Conservation (phyloP, 2,329 filamentous ascomycete genomes). For the Colletotrichum sp. region DNA sequence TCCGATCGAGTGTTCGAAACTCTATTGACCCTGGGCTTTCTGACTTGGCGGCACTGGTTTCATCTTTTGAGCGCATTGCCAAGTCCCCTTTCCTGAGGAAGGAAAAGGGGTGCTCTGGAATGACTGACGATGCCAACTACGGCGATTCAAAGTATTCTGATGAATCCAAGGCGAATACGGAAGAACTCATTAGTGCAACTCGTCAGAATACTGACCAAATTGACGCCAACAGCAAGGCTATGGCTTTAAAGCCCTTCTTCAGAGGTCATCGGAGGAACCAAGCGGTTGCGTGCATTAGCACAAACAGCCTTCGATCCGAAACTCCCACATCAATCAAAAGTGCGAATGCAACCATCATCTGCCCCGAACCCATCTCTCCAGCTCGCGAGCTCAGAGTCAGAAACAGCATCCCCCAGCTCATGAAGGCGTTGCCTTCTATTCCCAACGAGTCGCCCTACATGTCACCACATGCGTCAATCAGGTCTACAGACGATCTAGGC, state of each 20-base stretch:
- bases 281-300: slow-evolving; percentile 27
- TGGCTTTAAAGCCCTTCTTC: neutral
- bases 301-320: neutral
- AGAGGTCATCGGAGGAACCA: slow-evolving; percentile 30
- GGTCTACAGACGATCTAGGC: neutral
- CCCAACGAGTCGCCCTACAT: slow-evolving; percentile 32
- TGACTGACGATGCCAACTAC: neutral
- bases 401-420: slow-evolving; percentile 55
- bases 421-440: slow-evolving; percentile 56
- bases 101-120: slow-evolving; percentile 10
- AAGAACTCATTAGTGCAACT: too few relatives aligned
- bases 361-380: slow-evolving; percentile 55
- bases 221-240: neutral
- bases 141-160: neutral
- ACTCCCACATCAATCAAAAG: neutral
- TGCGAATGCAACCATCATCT: slow-evolving; percentile 33
- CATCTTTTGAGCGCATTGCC: slow-evolving; percentile 30
- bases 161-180: neutral
- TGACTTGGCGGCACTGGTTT: slow-evolving; percentile 32
- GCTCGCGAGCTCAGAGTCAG: slow-evolving; percentile 48
- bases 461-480: neutral
- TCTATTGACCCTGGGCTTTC: slow-evolving; percentile 27
- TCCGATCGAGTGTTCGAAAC: slow-evolving; percentile 5
- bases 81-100: slow-evolving; percentile 25
- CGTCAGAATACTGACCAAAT: neutral